Percentiles rank a stretch among this genome's conserved stretches.
These are phyloP conservation scores for Neurospora sp. DNA, from an alignment of 495 filamentous ascomycete genomes.

Conservation along the genomic window DNA sequence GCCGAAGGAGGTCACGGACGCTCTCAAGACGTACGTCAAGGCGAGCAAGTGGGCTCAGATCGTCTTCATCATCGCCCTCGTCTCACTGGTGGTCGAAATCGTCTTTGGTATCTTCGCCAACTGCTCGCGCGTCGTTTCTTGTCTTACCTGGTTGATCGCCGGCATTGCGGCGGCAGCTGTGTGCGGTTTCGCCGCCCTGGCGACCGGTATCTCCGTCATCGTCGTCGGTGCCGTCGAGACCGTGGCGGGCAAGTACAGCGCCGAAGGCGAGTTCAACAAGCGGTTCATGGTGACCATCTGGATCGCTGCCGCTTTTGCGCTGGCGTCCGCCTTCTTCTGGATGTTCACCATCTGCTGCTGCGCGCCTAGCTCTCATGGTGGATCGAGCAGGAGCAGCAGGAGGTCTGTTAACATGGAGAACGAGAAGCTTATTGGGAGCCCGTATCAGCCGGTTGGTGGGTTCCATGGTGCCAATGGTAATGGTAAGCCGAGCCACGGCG, in stretches of 20 bases:
- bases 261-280: conserved; percentile 51
- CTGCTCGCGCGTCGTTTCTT: conserved; percentile 38
- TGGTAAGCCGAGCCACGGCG: conserved; percentile 20
- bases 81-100: conserved; percentile 63
- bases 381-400: conserved; percentile 10
- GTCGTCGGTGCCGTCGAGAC: conserved; percentile 60
- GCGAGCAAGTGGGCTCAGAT: conserved; percentile 76
- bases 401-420: conserved; percentile 4
- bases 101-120: conserved; percentile 67
- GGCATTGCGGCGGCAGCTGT: conserved; percentile 50
- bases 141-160: conserved; percentile 36
- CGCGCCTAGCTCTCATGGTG: conserved; percentile 28
- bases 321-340: conserved; percentile 76
- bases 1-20: conserved; percentile 52
- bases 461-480: conserved; percentile 18
- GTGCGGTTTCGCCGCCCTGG: conserved; percentile 46
- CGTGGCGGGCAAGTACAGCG: conserved; percentile 54
- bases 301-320: conserved; percentile 67
- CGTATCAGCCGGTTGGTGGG: conserved; percentile 37
- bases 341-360: conserved; percentile 87
- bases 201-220: conserved; percentile 50
- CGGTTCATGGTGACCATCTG: conserved; percentile 62
- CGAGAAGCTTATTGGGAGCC: conserved; percentile 39
- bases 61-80: conserved; percentile 58
- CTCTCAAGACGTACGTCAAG: conserved; percentile 58